These are phyloP conservation scores for Leccinum rimulosum DNA, from an alignment of 768 basidiomycete genomes.

Conservation along the genomic window DNA sequence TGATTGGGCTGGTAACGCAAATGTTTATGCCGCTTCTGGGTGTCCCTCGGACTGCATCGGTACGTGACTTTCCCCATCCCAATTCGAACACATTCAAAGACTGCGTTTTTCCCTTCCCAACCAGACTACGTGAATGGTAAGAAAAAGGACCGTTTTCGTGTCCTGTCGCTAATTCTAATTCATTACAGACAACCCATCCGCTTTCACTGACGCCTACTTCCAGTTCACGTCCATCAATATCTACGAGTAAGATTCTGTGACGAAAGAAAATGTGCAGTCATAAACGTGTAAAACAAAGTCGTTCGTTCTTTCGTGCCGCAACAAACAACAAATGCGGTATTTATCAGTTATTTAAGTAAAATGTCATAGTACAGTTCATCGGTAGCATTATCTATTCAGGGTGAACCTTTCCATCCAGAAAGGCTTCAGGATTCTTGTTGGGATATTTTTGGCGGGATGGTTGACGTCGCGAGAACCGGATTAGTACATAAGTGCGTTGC, in stretches of 20 bases:
- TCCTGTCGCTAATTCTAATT: not conserved
- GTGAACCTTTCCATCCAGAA: not conserved
- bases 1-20: constrained; percentile 28
- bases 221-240: constrained; percentile 38
- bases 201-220: constrained; percentile 43
- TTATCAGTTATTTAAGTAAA: not conserved
- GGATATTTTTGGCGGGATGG: not conserved
- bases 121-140: constrained; percentile 29
- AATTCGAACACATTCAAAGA: not conserved
- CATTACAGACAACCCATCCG: constrained; percentile 34
- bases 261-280: not conserved
- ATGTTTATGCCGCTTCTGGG: constrained; percentile 28
- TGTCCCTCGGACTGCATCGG: constrained; percentile 32
- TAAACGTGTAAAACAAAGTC: not conserved
- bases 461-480: no score
- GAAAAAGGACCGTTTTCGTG: not conserved
- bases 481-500: no score
- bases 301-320: not conserved
- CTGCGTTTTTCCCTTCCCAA: not conserved
- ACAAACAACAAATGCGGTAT: not conserved
- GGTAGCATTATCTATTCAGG: not conserved
- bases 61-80: constrained; percentile 7
- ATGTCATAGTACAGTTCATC: not conserved
- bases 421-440: not conserved
- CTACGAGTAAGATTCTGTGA: constrained; percentile 25